Evolutionary conservation across 225 moss, liverwort and hornwort genomes (phyloP).

Genomic region (Pleurozium schreberi): DNA sequence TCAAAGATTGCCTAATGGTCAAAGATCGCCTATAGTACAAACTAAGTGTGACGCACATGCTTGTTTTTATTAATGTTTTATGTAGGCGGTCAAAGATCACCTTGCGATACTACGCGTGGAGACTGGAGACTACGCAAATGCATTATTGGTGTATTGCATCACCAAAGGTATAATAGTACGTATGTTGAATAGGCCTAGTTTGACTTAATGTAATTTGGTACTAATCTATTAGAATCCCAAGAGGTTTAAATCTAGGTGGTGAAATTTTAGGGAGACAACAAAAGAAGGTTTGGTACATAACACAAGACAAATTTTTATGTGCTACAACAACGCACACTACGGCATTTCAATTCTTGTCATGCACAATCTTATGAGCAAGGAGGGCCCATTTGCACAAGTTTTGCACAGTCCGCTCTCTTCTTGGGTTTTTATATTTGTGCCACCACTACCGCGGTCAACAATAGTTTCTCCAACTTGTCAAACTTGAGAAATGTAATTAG

Average conservation of each 20-base stretch:
- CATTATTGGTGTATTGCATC: accelerated
- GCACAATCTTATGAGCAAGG: no score
- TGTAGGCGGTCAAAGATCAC: not conserved
- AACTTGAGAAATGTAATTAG: not conserved
- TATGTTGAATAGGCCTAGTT: no score
- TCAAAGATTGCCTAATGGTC: not conserved
- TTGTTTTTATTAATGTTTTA: accelerated
- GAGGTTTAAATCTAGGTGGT: no score
- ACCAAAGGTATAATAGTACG: not conserved
- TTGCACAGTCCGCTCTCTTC: not conserved
- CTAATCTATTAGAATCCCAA: no score
- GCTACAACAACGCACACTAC: no score
- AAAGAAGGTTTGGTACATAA: no score
- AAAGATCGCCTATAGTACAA: no score
- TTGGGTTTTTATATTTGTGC: not conserved
- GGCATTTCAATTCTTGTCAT: no score
- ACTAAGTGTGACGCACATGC: not conserved
- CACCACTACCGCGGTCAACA: not conserved
- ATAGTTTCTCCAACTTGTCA: not conserved
- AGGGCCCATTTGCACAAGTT: no score
- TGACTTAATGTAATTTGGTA: no score
- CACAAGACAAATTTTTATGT: no score
- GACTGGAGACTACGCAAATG: accelerated
- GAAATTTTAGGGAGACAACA: no score
- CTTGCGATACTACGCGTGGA: not conserved